Percentiles rank a stretch among this genome's conserved stretches.
Conservation (phyloP, 495 filamentous ascomycete genomes). For the Antarctomyces pellizariae region DNA sequence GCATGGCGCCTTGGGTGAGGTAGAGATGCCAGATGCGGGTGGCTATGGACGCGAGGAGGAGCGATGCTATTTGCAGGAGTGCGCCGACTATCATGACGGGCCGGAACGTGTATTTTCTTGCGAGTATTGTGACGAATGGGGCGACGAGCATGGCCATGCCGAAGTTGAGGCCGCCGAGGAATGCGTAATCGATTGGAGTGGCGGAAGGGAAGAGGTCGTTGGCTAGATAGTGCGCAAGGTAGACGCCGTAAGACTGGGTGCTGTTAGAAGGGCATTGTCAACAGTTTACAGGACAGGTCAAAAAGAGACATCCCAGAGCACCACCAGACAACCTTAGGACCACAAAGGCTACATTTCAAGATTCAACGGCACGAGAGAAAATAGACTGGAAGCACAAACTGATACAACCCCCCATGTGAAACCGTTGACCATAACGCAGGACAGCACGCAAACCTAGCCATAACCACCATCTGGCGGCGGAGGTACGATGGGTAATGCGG, state of each 20-base stretch:
- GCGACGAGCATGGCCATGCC: slow-evolving; percentile 33
- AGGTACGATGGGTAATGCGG: too few species aligned
- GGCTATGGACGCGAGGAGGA: slow-evolving; percentile 46
- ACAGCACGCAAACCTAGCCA: slow-evolving; percentile 28
- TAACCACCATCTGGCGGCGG: slow-evolving; percentile 27
- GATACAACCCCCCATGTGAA: slow-evolving; percentile 32
- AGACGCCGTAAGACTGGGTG: slow-evolving; percentile 39
- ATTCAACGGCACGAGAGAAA: too few species aligned
- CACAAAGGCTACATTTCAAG: too few species aligned
- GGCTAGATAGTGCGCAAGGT: slow-evolving; percentile 45
- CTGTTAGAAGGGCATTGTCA: not conserved
- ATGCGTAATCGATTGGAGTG: slow-evolving; percentile 38
- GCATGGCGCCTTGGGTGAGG: slow-evolving; percentile 51
- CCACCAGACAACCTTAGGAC: too few species aligned
- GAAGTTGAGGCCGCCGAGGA: slow-evolving; percentile 41
- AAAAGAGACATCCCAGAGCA: too few species aligned
- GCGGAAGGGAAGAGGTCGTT: slow-evolving; percentile 31
- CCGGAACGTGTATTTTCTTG: slow-evolving; percentile 29
- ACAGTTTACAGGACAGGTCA: not conserved
- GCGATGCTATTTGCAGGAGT: slow-evolving; percentile 31
- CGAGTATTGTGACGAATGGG: slow-evolving; percentile 36
- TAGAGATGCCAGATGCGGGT: slow-evolving; percentile 48
- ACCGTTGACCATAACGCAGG: slow-evolving; percentile 27
- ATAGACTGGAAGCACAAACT: slow-evolving; percentile 13
- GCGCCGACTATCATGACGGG: slow-evolving; percentile 34